Conservation (phyloP, 2,329 filamentous ascomycete genomes). For the Colletotrichum godetiae region DNA sequence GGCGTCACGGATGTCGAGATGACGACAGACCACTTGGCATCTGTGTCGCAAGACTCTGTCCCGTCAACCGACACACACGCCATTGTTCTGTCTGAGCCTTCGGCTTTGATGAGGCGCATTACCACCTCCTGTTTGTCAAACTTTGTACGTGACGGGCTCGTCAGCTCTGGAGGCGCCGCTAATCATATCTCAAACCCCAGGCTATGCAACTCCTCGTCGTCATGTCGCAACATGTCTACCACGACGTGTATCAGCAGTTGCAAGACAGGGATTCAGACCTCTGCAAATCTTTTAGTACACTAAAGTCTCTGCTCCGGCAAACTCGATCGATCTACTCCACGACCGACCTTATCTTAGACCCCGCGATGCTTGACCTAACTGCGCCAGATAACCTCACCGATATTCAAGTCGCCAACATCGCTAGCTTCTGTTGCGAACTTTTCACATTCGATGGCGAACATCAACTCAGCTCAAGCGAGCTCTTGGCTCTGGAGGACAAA, state of each 20-base stretch:
- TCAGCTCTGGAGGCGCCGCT: conserved; percentile 30
- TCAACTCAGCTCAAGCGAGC: conserved; percentile 44
- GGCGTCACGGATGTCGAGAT: conserved; percentile 42
- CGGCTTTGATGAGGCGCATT: conserved; percentile 50
- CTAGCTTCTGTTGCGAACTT: conserved; percentile 53
- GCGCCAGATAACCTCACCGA: conserved; percentile 48
- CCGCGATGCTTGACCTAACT: conserved; percentile 44
- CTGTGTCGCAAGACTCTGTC: conserved; percentile 37
- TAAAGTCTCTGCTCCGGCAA: conserved; percentile 47
- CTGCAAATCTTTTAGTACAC: conserved; percentile 44
- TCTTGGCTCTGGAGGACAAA: conserved; percentile 57
- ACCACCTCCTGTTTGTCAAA: conserved; percentile 54
- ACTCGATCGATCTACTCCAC: conserved; percentile 48
- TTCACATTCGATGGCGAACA: conserved; percentile 55
- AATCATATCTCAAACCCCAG: conserved; percentile 38
- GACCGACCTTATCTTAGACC: conserved; percentile 45
- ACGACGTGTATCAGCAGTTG: conserved; percentile 48
- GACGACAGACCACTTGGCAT: conserved; percentile 22
- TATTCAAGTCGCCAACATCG: conserved; percentile 61
- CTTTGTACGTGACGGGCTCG: conserved; percentile 47
- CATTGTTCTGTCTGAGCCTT: conserved; percentile 49
- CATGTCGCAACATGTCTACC: conserved; percentile 49
- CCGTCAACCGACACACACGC: conserved; percentile 38
- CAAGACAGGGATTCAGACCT: conserved; percentile 48
- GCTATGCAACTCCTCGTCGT: conserved; percentile 52